These are phyloP conservation scores for Aspergillus hancockii DNA, from an alignment of 495 filamentous ascomycete species.

Conservation along the genomic window DNA sequence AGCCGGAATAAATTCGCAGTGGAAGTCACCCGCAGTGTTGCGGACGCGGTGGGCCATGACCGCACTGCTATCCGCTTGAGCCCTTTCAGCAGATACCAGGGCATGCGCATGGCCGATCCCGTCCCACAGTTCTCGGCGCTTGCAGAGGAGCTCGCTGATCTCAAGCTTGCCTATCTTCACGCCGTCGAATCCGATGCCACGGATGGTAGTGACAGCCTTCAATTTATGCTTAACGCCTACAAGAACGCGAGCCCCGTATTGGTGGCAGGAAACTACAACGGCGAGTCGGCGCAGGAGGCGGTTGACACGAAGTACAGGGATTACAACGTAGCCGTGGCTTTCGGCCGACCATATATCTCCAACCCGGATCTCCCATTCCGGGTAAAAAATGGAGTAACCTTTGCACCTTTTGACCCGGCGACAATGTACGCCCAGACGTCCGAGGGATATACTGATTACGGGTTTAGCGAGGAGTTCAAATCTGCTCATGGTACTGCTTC, in stretches of 20 bases:
- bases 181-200: background rate
- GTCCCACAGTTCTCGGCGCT: too few species aligned
- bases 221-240: background rate
- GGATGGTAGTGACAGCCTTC: background rate
- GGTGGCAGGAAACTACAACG: background rate
- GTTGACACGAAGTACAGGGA: background rate
- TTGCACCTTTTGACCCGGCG: too few species aligned
- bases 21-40: conserved; percentile 59
- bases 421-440: conserved; percentile 55
- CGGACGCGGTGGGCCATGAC: conserved; percentile 58
- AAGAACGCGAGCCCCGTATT: background rate
- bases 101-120: conserved; percentile 40
- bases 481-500: too few species aligned
- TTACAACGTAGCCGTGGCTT: background rate
- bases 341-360: background rate
- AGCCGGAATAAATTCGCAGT: conserved; percentile 62
- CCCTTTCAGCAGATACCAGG: conserved; percentile 62
- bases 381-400: background rate
- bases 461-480: background rate
- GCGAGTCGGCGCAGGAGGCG: background rate
- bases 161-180: conserved; percentile 32
- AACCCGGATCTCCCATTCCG: background rate
- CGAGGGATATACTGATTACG: conserved; percentile 25
- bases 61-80: conserved; percentile 57
- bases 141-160: too few species aligned